Evolutionary conservation across 192 early-diverging fungal species (phyloP).

Genomic region (Coemansia sp.): DNA sequence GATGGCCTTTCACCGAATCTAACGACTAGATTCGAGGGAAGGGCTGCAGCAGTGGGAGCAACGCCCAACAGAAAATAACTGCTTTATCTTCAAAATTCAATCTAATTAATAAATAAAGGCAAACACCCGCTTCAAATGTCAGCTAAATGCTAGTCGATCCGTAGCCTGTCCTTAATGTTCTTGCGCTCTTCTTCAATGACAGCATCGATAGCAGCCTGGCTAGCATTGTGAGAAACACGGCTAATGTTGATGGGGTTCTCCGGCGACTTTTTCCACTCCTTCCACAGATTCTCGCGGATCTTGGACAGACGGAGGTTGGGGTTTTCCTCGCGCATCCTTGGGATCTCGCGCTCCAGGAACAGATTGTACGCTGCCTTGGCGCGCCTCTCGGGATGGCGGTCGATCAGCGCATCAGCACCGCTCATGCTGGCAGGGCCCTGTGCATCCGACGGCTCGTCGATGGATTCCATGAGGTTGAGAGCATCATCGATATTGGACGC

Average conservation of each 20-base stretch:
- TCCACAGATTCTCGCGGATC: constrained; percentile 78
- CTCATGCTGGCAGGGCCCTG: constrained; percentile 7
- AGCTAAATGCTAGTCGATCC: constrained; percentile 11
- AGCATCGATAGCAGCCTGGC: constrained; percentile 60
- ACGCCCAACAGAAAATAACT: too few species aligned
- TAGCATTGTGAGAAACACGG: constrained; percentile 74
- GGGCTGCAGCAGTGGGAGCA: too few species aligned
- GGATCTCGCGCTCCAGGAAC: constrained; percentile 73
- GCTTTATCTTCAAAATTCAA: too few species aligned
- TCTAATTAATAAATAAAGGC: too few species aligned
- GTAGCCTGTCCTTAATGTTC: constrained; percentile 30
- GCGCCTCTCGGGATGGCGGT: constrained; percentile 88
- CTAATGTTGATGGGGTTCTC: constrained; percentile 82
- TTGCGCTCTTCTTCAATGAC: constrained; percentile 56
- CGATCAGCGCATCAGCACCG: constrained; percentile 61
- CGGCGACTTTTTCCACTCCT: constrained; percentile 74
- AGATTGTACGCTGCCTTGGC: constrained; percentile 75
- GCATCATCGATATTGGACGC: constrained; percentile 88
- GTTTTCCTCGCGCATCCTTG: constrained; percentile 75
- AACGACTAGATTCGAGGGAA: too few species aligned
- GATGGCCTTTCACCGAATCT: too few species aligned
- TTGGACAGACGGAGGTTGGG: constrained; percentile 78
- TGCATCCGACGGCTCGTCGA: constrained; percentile 27
- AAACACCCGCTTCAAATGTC: too few species aligned
- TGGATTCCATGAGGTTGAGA: constrained; percentile 68